A percentile compares a stretch with the other conserved stretches of the same genome.
phyloP scores from a whole-genome alignment of 768 basidiomycete species.

The Podaxis rugospora region DNA sequence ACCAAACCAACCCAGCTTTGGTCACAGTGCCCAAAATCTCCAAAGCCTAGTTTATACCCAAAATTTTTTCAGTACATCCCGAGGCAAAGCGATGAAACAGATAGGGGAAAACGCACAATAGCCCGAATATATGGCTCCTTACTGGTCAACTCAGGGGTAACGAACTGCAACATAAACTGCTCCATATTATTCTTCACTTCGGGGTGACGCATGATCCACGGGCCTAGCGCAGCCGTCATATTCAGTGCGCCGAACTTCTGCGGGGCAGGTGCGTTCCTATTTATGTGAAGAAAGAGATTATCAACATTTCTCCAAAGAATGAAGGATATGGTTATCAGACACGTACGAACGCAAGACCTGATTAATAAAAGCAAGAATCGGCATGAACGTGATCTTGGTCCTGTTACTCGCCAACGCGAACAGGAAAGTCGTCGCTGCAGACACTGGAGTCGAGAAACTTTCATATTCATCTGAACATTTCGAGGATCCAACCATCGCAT shows the following conservation, averaged over 20 bases:
- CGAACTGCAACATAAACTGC: constrained; percentile 67
- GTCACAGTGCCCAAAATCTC: constrained; percentile 76
- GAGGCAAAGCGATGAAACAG: neutral
- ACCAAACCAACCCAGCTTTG: constrained; percentile 66
- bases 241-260: constrained; percentile 85
- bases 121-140: constrained; percentile 71
- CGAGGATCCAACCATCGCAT: neutral
- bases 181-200: constrained; percentile 77
- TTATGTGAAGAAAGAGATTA: neutral
- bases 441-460: constrained; percentile 68
- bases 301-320: neutral
- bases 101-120: constrained; percentile 48
- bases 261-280: constrained; percentile 41
- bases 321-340: neutral
- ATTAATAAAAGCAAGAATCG: constrained; percentile 77
- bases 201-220: constrained; percentile 81
- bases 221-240: constrained; percentile 72
- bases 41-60: constrained; percentile 49
- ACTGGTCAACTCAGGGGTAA: constrained; percentile 67
- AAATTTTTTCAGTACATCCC: constrained; percentile 2
- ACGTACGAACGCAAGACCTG: constrained; percentile 63
- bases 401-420: constrained; percentile 74
- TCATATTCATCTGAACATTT: constrained; percentile 69
- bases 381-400: constrained; percentile 78
- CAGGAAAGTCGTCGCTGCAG: constrained; percentile 78